phyloP scores from a whole-genome alignment of 306 rosid species.

The Trifolium fragiferum region DNA sequence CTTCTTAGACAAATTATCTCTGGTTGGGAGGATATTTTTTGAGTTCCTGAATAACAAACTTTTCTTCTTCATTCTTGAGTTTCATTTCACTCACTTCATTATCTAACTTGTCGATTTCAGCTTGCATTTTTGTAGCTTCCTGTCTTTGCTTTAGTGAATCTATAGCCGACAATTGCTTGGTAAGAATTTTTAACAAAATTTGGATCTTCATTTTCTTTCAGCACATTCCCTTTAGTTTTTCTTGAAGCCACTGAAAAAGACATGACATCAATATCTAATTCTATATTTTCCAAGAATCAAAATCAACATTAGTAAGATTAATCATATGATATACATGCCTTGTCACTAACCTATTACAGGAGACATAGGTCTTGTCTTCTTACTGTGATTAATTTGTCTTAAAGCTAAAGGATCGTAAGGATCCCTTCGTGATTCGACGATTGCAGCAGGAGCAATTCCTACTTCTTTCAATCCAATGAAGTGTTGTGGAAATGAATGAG shows the following conservation, averaged over 20 bases:
- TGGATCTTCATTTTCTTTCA: constrained; percentile 84
- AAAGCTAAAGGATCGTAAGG: constrained; percentile 66
- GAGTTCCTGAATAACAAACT: constrained; percentile 70
- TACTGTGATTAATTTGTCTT: constrained; percentile 74
- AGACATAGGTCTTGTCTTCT: constrained; percentile 63
- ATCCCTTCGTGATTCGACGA: constrained; percentile 71
- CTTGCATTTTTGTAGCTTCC: constrained; percentile 68
- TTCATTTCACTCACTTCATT: constrained; percentile 73
- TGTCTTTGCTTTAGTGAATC: constrained; percentile 89
- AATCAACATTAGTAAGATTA: constrained; percentile 13
- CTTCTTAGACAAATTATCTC: too few species aligned
- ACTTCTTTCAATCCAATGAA: constrained; percentile 69
- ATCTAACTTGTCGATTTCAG: constrained; percentile 72
- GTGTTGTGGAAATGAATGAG: constrained; percentile 92
- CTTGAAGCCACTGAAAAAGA: constrained; percentile 57
- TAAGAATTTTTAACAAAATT: constrained; percentile 63
- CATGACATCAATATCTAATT: constrained; percentile 1
- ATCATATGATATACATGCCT: constrained; percentile 14
- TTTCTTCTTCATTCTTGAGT: constrained; percentile 85
- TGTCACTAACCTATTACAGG: constrained; percentile 68
- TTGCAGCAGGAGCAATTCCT: constrained; percentile 95
- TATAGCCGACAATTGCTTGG: constrained; percentile 88
- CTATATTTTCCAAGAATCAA: neutral
- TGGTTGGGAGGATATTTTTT: too few species aligned
- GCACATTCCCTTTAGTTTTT: constrained; percentile 50